phyloP scores from a whole-genome alignment of 2,329 filamentous ascomycete species.

The Dendryphion nanum region DNA sequence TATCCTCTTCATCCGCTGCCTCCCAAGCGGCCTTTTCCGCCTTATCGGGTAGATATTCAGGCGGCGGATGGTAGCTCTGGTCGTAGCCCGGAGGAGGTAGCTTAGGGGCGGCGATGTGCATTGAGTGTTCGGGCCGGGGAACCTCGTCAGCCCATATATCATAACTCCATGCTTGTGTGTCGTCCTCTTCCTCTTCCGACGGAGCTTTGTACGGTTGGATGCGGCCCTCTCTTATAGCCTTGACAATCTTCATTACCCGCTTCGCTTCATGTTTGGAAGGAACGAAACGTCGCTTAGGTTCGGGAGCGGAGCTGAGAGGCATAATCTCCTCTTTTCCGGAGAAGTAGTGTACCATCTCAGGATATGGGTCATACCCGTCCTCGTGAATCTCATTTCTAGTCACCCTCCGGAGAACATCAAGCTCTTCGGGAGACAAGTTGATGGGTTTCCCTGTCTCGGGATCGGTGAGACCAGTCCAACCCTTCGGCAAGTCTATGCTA shows the following conservation, averaged over 20 bases:
- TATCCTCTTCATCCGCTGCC: constrained; percentile 80
- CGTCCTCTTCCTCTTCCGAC: constrained; percentile 69
- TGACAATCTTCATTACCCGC: constrained; percentile 94
- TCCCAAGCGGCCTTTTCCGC: constrained; percentile 86
- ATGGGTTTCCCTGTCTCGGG: constrained; percentile 90
- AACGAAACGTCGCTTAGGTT: constrained; percentile 92
- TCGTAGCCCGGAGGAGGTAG: constrained; percentile 90
- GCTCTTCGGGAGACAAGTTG: constrained; percentile 80
- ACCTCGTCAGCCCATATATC: constrained; percentile 96
- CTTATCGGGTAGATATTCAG: constrained; percentile 86
- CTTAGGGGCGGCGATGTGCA: constrained; percentile 95
- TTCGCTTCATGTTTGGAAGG: constrained; percentile 97
- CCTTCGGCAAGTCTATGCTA: constrained; percentile 94
- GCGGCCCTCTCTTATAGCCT: constrained; percentile 88
- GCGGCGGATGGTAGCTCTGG: constrained; percentile 92
- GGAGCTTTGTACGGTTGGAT: constrained; percentile 87
- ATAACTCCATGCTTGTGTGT: constrained; percentile 71
- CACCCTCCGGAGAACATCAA: constrained; percentile 83
- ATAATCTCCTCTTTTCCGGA: constrained; percentile 87
- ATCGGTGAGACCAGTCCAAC: constrained; percentile 95
- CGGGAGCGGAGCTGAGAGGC: constrained; percentile 90
- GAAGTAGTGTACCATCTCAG: constrained; percentile 91
- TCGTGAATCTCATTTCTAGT: constrained; percentile 85
- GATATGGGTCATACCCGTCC: constrained; percentile 90
- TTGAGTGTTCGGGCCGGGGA: constrained; percentile 76